These are phyloP conservation scores for Sporothrix globosa DNA, from an alignment of 2,329 filamentous ascomycete species.

Conservation along the genomic window DNA sequence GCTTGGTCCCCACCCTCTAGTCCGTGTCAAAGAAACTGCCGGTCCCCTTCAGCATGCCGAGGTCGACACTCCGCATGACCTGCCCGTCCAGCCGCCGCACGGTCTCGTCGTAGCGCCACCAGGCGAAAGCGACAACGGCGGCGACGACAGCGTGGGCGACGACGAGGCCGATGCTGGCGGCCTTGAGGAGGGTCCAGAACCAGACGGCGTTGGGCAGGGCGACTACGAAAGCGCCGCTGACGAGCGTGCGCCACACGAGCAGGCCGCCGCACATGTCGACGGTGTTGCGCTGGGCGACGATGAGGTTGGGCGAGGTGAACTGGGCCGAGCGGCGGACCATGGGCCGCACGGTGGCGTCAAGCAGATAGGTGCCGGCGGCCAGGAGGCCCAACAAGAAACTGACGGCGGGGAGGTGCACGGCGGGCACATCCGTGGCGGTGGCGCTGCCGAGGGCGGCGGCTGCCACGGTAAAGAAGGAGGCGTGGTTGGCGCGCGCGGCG, in stretches of 20 bases:
- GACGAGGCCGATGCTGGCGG: slow-evolving; percentile 48
- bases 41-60: slow-evolving; percentile 47
- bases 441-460: slow-evolving; percentile 29
- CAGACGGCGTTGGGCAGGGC: slow-evolving; percentile 47
- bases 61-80: slow-evolving; percentile 53
- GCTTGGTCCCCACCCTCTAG: slow-evolving; percentile 30
- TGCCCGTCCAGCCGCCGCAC: slow-evolving; percentile 51
- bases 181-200: slow-evolving; percentile 45
- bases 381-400: slow-evolving; percentile 54
- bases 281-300: slow-evolving; percentile 51
- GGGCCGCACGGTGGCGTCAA: slow-evolving; percentile 50
- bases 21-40: slow-evolving; percentile 54
- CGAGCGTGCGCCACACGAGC: slow-evolving; percentile 47
- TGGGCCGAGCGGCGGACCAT: slow-evolving; percentile 53
- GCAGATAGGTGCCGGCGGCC: slow-evolving; percentile 48
- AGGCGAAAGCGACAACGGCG: slow-evolving; percentile 43
- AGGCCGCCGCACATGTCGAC: slow-evolving; percentile 55
- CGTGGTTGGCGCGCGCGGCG: slow-evolving; percentile 29
- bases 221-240: slow-evolving; percentile 51
- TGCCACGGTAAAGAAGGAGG: slow-evolving; percentile 40
- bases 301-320: slow-evolving; percentile 54
- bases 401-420: slow-evolving; percentile 48
- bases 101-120: slow-evolving; percentile 50
- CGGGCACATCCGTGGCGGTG: slow-evolving; percentile 27
- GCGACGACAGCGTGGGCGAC: slow-evolving; percentile 49